phyloP scores from a whole-genome alignment of 306 rosid species.

The Vigna nakashimae region DNA sequence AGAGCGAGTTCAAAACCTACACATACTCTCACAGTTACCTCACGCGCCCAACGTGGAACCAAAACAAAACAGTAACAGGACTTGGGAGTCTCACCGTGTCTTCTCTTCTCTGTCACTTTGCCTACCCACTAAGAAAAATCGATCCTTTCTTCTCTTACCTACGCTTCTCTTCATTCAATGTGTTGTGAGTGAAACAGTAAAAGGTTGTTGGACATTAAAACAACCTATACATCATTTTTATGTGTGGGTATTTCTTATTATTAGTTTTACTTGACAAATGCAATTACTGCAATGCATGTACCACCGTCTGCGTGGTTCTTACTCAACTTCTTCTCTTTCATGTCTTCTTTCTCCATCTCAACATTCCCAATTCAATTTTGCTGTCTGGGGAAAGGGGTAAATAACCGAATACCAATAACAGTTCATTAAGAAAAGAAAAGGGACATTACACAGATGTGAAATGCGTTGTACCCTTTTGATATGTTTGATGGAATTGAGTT shows the following conservation, averaged over 20 bases:
- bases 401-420: background rate
- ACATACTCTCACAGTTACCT: constrained; percentile 34
- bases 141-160: constrained; percentile 49
- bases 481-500: constrained; percentile 24
- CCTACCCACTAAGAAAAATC: constrained; percentile 66
- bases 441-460: background rate
- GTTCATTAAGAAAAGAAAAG: background rate
- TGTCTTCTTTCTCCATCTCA: constrained; percentile 7
- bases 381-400: constrained; percentile 11
- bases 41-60: constrained; percentile 19
- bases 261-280: constrained; percentile 19
- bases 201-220: constrained; percentile 33
- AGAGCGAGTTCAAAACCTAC: constrained; percentile 35
- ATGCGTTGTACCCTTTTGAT: constrained; percentile 3
- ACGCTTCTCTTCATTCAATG: constrained; percentile 45
- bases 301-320: constrained; percentile 2
- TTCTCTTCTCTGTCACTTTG: constrained; percentile 58
- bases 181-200: constrained; percentile 16
- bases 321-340: constrained; percentile 21
- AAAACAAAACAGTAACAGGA: background rate
- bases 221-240: constrained; percentile 26
- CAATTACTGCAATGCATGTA: constrained; percentile 16
- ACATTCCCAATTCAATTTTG: background rate
- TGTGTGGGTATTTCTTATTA: constrained; percentile 39
- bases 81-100: constrained; percentile 22